phyloP scores from a whole-genome alignment of 1,139 yeast genomes.

The Pichia sp. region DNA sequence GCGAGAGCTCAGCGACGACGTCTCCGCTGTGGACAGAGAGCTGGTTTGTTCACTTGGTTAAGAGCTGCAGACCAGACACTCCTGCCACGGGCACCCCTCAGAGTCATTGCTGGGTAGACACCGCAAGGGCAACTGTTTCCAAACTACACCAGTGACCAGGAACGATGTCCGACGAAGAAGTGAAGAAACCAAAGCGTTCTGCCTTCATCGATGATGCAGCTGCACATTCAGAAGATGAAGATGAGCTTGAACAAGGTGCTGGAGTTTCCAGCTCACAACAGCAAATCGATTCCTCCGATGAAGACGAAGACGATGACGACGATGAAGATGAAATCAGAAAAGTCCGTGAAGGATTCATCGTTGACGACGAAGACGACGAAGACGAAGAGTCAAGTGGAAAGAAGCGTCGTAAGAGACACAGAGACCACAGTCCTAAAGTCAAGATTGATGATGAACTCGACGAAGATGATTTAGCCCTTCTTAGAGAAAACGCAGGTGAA shows the following conservation, averaged over 20 bases:
- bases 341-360: constrained; percentile 57
- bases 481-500: constrained; percentile 88
- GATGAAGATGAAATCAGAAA: constrained; percentile 47
- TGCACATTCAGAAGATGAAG: constrained; percentile 21
- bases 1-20: not conserved
- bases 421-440: constrained; percentile 33
- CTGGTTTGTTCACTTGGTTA: no score
- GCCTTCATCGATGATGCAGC: constrained; percentile 21
- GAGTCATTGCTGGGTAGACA: no score
- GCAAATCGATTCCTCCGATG: constrained; percentile 31
- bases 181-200: constrained; percentile 2
- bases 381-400: constrained; percentile 49
- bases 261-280: constrained; percentile 10
- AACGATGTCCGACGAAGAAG: constrained; percentile 13
- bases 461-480: constrained; percentile 91
- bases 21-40: no score
- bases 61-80: no score
- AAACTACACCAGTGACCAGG: not conserved
- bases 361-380: constrained; percentile 74
- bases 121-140: no score
- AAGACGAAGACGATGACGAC: constrained; percentile 38
- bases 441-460: constrained; percentile 69
- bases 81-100: no score
- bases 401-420: constrained; percentile 40
- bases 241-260: constrained; percentile 11